A percentile compares a stretch with the other conserved stretches of the same genome.
Conservation (phyloP, 2,329 filamentous ascomycete species). For the Dothistroma septosporum region DNA sequence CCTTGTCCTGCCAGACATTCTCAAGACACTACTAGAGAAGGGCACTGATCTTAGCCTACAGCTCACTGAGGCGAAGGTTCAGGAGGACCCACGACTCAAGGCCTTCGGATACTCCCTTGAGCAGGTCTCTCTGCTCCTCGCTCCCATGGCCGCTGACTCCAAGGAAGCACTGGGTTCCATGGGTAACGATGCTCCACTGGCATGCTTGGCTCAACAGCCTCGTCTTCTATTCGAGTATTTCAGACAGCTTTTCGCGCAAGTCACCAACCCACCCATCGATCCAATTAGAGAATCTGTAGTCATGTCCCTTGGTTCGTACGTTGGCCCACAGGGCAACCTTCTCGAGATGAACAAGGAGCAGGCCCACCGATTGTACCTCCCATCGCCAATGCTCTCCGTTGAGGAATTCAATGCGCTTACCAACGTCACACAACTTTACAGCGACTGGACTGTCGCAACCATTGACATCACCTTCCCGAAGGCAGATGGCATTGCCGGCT, state of each 20-base stretch:
- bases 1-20: constrained; percentile 71
- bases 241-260: constrained; percentile 93
- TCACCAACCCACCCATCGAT: constrained; percentile 96
- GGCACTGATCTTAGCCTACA: constrained; percentile 62
- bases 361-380: constrained; percentile 78
- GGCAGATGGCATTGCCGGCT: constrained; percentile 73
- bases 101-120: constrained; percentile 94
- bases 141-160: constrained; percentile 93
- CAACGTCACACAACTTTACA: constrained; percentile 68
- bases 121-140: constrained; percentile 86
- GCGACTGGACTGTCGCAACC: constrained; percentile 79
- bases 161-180: constrained; percentile 97
- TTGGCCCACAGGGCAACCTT: constrained; percentile 91
- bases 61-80: constrained; percentile 66
- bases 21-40: constrained; percentile 57
- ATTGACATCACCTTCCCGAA: constrained; percentile 96
- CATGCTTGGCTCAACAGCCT: constrained; percentile 84
- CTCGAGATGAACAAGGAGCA: constrained; percentile 90
- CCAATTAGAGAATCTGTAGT: constrained; percentile 96
- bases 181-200: constrained; percentile 93
- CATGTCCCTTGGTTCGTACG: constrained; percentile 95
- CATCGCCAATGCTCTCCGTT: constrained; percentile 83
- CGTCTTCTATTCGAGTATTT: constrained; percentile 94
- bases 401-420: constrained; percentile 85
- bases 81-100: constrained; percentile 77